Base-by-base conservation (phyloP, 148 eudicot species). In the Drosera capensis region DNA sequence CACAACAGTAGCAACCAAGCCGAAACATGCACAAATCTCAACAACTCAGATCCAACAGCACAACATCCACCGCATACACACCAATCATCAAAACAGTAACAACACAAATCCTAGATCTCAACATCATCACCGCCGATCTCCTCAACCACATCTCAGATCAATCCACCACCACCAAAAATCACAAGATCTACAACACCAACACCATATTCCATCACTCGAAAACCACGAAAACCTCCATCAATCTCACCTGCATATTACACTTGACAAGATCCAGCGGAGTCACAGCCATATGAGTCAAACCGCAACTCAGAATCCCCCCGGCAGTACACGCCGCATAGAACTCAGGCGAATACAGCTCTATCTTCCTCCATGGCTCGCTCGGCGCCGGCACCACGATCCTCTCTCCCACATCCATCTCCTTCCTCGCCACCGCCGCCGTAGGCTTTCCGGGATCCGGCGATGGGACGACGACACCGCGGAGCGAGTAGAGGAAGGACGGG, bases 261-360 rank as follows among this genome's bases (percentile, higher is more conserved):
- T 68, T 68, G 52, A 68, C 72, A 18, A 68, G 64, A 51, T 68
- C 72, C 1, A 68, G 68, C 9, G 72, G 72, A 30, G 72, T 68
- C 43, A 68, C 72, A 36, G 72, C 52, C 64, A 50, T 68, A 40
- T 68, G 72, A 52, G 72, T 68, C 1, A 68, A 48, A 14, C 72
- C 72, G 36, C 72, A 68, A 44, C 72, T 62, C 13, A 63, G 8
- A 11, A 77, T 72, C 20, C 83, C 83, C 46, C 83, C 83, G 21
- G 18, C 59, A 1, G 83, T 77, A 55, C 83, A 77, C 14, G 83
- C 78, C 16, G 72, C 83, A 44, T 77, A 77, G 71, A 50, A 77
- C 42, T 54, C 60, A 2, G 78, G 73, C 13, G 84, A 77, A 45
- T 66, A 72, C 78, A 77, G 58, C 62, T 64, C 69, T 63, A 71